Evolutionary conservation across 176 grass and related monocot genomes (phyloP), one percentile per base, ranked within the genome.

Genomic region (Oryza australiensis): DNA sequence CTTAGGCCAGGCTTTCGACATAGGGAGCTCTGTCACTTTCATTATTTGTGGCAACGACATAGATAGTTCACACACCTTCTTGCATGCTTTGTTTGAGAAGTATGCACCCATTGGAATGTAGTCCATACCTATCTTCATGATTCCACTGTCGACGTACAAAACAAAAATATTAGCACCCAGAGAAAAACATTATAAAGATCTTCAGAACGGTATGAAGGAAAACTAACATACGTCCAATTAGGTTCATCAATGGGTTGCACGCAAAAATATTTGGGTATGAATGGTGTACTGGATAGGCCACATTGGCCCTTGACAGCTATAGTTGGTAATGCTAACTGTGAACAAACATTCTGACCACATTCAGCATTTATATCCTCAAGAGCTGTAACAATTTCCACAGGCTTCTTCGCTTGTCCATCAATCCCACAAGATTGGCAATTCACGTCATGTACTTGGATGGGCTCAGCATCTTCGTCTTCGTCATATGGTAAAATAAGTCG

Each of bases 51-150:
- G 87, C 72, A 97, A 87, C 22, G 60, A 86, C 64, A 37, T 57
- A 55, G 87, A 86, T 38, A 84, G 40, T 26, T 90, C 87, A 46
- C 66, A 78, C 49, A 87, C 87, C 74, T 87, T 87, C 83, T 82
- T 82, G 74, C 85, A 74, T 80, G 88, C 80, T 90, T 85, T 88
- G 66, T 65, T 90, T 40, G 92, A 94, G 14, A 90, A 29, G 62
- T 87, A 83, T 64, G 85, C 92, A 87, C 40, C 71, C 68, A 97
- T 74, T 26, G 89, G 76, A 68, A 93, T 87, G 80, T 88, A 85
- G 38, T 75, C 59, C 43, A 33, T 28, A 38, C 84, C 64, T 34
- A 90, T 79, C 86, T 89, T 86, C 86, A 97, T 89, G 65, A 76
- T 85, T 69, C 94, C 94, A 76, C 94, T 94, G 62, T 68, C 33